phyloP scores from a whole-genome alignment of 1,284 basidiomycete genomes.

The Tilletia horrida region DNA sequence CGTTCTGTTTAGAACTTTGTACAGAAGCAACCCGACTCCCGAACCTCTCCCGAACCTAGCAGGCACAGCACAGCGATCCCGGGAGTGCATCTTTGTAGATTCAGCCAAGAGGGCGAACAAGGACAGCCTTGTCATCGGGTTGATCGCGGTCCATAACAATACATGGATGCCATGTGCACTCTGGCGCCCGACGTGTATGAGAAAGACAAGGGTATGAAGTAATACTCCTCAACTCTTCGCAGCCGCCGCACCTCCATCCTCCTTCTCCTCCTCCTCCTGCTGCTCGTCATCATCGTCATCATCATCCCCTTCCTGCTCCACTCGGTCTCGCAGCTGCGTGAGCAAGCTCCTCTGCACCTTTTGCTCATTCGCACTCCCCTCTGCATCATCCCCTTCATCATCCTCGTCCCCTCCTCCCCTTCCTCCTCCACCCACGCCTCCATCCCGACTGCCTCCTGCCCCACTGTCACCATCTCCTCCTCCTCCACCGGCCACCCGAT shows the following conservation, averaged over 20 bases:
- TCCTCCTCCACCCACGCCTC: slow-evolving; percentile 38
- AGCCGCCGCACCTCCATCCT: background rate
- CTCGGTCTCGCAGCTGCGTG: slow-evolving; percentile 14
- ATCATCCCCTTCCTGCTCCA: background rate
- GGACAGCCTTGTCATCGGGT: too few relatives aligned
- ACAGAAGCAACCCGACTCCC: too few relatives aligned
- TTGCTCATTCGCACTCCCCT: background rate
- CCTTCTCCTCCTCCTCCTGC: background rate
- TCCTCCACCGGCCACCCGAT: slow-evolving; percentile 40
- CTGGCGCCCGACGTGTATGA: too few relatives aligned
- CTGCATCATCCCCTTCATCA: slow-evolving; percentile 3
- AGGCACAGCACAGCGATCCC: too few relatives aligned
- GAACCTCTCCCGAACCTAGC: too few relatives aligned
- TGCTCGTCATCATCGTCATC: background rate
- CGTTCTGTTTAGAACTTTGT: too few relatives aligned
- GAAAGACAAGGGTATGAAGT: too few relatives aligned
- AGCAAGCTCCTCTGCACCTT: slow-evolving; percentile 17
- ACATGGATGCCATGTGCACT: too few relatives aligned
- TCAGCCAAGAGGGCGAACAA: too few relatives aligned
- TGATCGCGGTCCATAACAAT: too few relatives aligned
- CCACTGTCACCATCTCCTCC: slow-evolving; percentile 1
- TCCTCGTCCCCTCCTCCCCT: slow-evolving; percentile 17
- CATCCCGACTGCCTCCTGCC: slow-evolving; percentile 22
- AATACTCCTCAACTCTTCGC: too few relatives aligned
- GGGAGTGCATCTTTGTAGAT: too few relatives aligned